Base-by-base conservation (phyloP, 2,329 filamentous ascomycete genomes). In the Sphaerulina vaccinii region DNA sequence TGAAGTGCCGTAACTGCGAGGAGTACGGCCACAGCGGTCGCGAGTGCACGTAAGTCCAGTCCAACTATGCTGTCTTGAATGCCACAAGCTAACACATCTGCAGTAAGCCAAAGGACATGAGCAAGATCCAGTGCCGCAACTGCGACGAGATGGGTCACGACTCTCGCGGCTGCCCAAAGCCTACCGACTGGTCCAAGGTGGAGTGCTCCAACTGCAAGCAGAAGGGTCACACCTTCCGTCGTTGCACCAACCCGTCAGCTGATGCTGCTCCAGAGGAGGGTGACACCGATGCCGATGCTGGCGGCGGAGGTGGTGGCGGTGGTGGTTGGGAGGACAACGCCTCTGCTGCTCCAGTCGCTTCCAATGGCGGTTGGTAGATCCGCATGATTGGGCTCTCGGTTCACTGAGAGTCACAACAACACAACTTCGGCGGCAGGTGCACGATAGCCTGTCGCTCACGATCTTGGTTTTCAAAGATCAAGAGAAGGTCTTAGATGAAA, bases 1-100 rank as follows among this genome's bases (percentile, higher is more conserved):
- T 69, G 19, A 60, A 54, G 37, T 70, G 69, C 60, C 65, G 65
- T 46, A 71, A 70, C 54, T 71, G 68, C 53, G 62, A 68, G 29
- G 24, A 51, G 32, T 48, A 71, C 64, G 9, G 64, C 60, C 24
- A 67, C 16, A 15, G 83, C 61, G 75, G 78, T 27, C 75, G 75
- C 35, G 83, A 87, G 62, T 87, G 84, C 64, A 83, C 85, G 36
- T 47, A 47, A 47, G 44, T 47, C 32, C 9, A 11, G 27, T 13
- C 27, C 22, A 73, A 83, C 66, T n/a, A 13, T 46, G n/a, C n/a
- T 11, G 19, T 13, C n/a, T 22, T 27, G 16, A 27, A 6, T 5
- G 8, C 11, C 43, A 46, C 32, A 24, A 22, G n/a, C 44, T 47
- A 47, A 47, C 44, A 29, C 9, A 19, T 18, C 11, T 35, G 16